Percentiles rank a stretch among this genome's conserved stretches.
Evolutionary conservation across 768 basidiomycete species (phyloP).

Genomic region (Lentinula detonsa): DNA sequence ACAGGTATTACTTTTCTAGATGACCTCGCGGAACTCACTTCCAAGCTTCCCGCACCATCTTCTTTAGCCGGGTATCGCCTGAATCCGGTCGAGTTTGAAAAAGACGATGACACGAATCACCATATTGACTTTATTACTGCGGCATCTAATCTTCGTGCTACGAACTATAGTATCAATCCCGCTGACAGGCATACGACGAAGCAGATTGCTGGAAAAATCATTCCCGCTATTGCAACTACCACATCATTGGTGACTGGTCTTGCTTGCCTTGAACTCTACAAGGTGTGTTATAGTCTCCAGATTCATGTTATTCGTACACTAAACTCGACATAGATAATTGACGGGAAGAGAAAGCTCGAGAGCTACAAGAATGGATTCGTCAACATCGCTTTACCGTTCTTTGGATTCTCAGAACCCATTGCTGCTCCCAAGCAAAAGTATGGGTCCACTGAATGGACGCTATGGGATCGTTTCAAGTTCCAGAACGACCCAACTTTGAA

Average conservation of each 20-base stretch:
- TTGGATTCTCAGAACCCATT: conserved; percentile 98
- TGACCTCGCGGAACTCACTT: conserved; percentile 49
- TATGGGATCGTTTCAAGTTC: conserved; percentile 98
- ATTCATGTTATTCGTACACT: not conserved
- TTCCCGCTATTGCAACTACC: conserved; percentile 98
- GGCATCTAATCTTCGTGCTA: conserved; percentile 92
- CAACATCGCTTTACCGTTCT: conserved; percentile 97
- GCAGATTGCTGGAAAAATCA: conserved; percentile 98
- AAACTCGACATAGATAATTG: conserved; percentile 64
- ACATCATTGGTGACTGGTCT: conserved; percentile 94
- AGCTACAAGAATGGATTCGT: conserved; percentile 98
- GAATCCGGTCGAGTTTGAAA: conserved; percentile 95
- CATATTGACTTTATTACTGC: conserved; percentile 99
- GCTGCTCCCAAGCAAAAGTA: conserved; percentile 87
- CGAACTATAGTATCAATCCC: conserved; percentile 85
- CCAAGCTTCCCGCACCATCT: conserved; percentile 81
- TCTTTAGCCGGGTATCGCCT: conserved; percentile 95
- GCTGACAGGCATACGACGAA: conserved; percentile 93
- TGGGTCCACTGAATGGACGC: conserved; percentile 85
- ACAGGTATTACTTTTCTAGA: conserved; percentile 31
- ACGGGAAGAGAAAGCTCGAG: conserved; percentile 89
- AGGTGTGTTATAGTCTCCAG: conserved; percentile 42
- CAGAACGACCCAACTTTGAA: conserved; percentile 82
- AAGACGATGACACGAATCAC: conserved; percentile 96
- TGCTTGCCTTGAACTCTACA: conserved; percentile 95